Base-by-base conservation (phyloP, 306 rosid genomes). In the Nissolia schottii region DNA sequence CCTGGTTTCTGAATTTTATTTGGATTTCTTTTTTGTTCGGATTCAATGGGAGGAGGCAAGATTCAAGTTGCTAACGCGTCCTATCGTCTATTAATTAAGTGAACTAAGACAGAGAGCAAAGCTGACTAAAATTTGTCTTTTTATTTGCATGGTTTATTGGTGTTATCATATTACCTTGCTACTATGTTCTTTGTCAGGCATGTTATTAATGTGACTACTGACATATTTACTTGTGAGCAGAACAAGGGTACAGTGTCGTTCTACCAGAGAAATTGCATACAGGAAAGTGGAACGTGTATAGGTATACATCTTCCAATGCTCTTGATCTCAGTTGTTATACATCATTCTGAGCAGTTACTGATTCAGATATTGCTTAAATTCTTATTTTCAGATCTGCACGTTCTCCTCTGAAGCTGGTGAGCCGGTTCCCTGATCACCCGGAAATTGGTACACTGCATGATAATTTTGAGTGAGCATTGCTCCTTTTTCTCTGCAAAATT, bases 241-340 rank as follows among this genome's bases (percentile, higher is more conserved):
- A 84, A 75, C 93, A 89, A 73, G 96, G 97, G 71, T 87, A 85
- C 82, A 88, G 99, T 75, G 91, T 89, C 54, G 93, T 91, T 51
- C 95, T 94, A 79, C 99, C 99, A 7, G 97, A 91, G 89, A 94
- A 91, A 87, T 64, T 94, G 84, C 86, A 81, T 43, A 89, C 93
- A 55, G 99, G 99, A 82, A 91, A 91, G 75, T 94, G 99, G 99
- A 91, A 91, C 19, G 99, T 94, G 15, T 85, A 88, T 84, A 88
- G 99, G 99, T 89, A 80, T 62, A 45, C 1, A 50, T 41, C 46
- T 83, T 56, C 65, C 67, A 23, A 41, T 32, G 69, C 43, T 37
- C 70, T 74, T 38, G 62, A 55, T 75, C 41, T 79, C 25, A 4
- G 25, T 37, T 67, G 49, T 64, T 59, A 62, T 29, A 51, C 10